phyloP scores from a whole-genome alignment of 495 filamentous ascomycete species.

The Aspergillus egyptiacus region DNA sequence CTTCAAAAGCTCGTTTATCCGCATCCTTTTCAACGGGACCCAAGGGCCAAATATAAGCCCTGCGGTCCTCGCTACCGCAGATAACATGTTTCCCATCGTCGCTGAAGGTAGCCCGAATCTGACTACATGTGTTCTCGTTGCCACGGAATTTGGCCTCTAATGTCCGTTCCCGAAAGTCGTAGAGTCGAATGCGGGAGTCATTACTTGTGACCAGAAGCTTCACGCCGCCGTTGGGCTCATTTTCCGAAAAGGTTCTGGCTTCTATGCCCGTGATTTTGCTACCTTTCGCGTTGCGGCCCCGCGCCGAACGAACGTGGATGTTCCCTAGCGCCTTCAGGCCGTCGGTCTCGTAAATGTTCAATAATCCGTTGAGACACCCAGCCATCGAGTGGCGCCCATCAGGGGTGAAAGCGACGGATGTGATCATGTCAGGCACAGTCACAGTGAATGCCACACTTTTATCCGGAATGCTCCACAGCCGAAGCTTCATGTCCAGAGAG shows the following conservation, averaged over 20 bases:
- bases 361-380: conserved; percentile 77
- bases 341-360: conserved; percentile 93
- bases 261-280: conserved; percentile 97
- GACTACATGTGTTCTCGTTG: conserved; percentile 84
- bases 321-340: conserved; percentile 77
- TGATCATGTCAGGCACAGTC: conserved; percentile 81
- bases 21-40: conserved; percentile 56
- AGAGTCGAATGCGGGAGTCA: conserved; percentile 88
- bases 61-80: conserved; percentile 87
- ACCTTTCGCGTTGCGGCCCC: conserved; percentile 89
- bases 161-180: conserved; percentile 75
- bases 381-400: conserved; percentile 89
- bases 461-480: conserved; percentile 96
- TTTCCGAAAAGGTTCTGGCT: conserved; percentile 57
- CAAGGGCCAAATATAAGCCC: conserved; percentile 83
- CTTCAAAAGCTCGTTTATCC: conserved; percentile 75
- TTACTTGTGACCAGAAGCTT: conserved; percentile 92
- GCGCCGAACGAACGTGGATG: conserved; percentile 81
- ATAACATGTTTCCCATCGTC: conserved; percentile 85
- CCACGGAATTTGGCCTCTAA: conserved; percentile 89
- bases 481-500: conserved; percentile 83
- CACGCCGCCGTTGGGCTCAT: conserved; percentile 61
- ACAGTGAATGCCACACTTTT: conserved; percentile 87
- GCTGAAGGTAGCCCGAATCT: conserved; percentile 85
- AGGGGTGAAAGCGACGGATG: conserved; percentile 87